These are phyloP conservation scores for Stylonectria norvegica DNA, from an alignment of 2,329 filamentous ascomycete species.

Conservation along the genomic window DNA sequence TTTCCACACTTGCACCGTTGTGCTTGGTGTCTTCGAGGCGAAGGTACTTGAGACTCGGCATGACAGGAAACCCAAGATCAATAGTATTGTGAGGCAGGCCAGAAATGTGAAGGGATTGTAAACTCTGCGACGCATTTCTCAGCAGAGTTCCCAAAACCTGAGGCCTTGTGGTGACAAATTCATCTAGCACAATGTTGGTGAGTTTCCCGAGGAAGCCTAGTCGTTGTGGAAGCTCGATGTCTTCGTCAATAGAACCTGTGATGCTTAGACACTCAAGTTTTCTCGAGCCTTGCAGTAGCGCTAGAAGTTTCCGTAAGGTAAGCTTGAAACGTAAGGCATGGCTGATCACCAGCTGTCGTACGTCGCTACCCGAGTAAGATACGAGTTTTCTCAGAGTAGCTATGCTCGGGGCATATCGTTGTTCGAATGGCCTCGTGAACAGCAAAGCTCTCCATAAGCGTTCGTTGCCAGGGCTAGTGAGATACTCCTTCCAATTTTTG, in stretches of 20 bases:
- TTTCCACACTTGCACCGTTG: constrained; percentile 14
- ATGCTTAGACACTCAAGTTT: constrained; percentile 26
- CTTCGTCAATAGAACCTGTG: constrained; percentile 15
- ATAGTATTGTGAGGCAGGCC: constrained; percentile 17
- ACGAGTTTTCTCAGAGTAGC: constrained; percentile 29
- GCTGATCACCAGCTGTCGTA: constrained; percentile 28
- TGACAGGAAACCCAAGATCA: constrained; percentile 12
- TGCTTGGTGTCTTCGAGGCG: constrained; percentile 25
- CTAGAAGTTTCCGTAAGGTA: constrained; percentile 28
- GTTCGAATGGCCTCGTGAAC: constrained; percentile 23
- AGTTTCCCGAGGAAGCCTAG: constrained; percentile 18
- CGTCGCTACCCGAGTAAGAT: constrained; percentile 31
- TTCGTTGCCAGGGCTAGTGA: constrained; percentile 28
- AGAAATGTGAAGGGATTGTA: constrained; percentile 25
- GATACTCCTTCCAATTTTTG: constrained; percentile 30
- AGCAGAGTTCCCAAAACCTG: constrained; percentile 19
- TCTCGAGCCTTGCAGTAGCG: constrained; percentile 24
- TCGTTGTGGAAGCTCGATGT: constrained; percentile 19
- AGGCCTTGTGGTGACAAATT: constrained; percentile 15
- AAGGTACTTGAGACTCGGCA: constrained; percentile 31
- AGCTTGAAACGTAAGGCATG: constrained; percentile 27
- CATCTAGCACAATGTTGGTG: constrained; percentile 19
- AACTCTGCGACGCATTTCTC: constrained; percentile 15
- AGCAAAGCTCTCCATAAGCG: constrained; percentile 32
- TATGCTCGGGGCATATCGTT: constrained; percentile 21